A percentile compares a stretch with the other conserved stretches of the same genome.
Conservation (phyloP, 192 early-diverging fungal genomes). For the Coemansia biformis region DNA sequence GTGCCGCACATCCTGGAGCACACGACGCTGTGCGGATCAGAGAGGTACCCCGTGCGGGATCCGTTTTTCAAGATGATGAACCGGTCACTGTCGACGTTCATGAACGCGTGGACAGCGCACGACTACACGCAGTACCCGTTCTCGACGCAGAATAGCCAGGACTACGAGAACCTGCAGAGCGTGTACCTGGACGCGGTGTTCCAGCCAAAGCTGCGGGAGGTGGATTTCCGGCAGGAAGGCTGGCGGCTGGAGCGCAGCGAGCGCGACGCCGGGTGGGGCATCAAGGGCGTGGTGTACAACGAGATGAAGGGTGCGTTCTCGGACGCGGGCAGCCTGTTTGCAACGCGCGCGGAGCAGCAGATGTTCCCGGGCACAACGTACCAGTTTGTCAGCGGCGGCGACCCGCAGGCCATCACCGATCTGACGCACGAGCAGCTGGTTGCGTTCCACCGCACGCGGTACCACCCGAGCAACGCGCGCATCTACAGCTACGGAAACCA, state of each 20-base stretch:
- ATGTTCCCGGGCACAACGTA: conserved; percentile 85
- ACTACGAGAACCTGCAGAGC: conserved; percentile 81
- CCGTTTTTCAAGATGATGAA: conserved; percentile 99
- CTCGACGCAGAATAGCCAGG: conserved; percentile 80
- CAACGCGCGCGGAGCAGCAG: conserved; percentile 67
- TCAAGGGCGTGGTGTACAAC: conserved; percentile 97
- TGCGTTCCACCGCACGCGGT: conserved; percentile 76
- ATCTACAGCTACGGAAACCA: conserved; percentile 91
- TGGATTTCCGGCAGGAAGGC: conserved; percentile 92
- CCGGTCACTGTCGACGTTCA: conserved; percentile 89
- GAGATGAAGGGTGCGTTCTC: conserved; percentile 95
- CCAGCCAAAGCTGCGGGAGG: conserved; percentile 65
- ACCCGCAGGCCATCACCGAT: conserved; percentile 80
- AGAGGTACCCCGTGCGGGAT: conserved; percentile 85
- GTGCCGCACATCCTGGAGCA: conserved; percentile 95
- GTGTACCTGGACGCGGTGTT: conserved; percentile 94
- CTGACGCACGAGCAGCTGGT: conserved; percentile 79
- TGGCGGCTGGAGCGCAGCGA: conserved; percentile 86
- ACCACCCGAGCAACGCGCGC: conserved; percentile 89
- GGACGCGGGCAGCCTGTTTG: conserved; percentile 76
- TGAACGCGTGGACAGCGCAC: conserved; percentile 91
- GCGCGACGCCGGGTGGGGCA: conserved; percentile 50
- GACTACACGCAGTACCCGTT: conserved; percentile 93
- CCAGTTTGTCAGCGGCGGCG: conserved; percentile 79
- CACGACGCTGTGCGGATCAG: conserved; percentile 86